These are phyloP conservation scores for Gremmenia infestans DNA, from an alignment of 2,329 filamentous ascomycete genomes.

Conservation along the genomic window DNA sequence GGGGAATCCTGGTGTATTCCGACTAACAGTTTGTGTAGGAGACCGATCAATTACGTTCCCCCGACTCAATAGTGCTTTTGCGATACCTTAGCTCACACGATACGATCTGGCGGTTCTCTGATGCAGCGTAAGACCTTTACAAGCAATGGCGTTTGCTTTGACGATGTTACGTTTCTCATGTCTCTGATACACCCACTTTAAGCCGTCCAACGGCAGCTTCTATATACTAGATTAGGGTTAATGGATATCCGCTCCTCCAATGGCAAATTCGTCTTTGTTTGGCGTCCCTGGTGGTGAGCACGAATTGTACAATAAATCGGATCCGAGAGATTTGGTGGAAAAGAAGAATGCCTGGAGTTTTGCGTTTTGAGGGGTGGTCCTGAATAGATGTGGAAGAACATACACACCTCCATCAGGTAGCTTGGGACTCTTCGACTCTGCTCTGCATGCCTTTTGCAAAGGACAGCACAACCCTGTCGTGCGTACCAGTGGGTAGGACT, in stretches of 20 bases:
- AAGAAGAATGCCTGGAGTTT: neutral
- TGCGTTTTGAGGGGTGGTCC: neutral
- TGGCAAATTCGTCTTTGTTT: constrained; percentile 3
- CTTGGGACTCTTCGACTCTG: neutral
- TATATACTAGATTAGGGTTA: constrained; percentile 30
- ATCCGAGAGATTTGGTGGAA: neutral
- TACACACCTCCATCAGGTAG: too few relatives aligned
- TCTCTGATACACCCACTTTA: constrained; percentile 26
- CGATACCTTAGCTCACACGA: constrained; percentile 8
- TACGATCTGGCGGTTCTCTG: constrained; percentile 24
- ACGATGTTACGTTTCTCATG: constrained; percentile 31
- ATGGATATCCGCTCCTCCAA: constrained; percentile 23
- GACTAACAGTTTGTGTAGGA: constrained; percentile 22
- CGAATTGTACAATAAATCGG: neutral
- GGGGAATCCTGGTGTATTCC: neutral
- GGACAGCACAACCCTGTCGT: neutral
- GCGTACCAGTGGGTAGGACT: neutral
- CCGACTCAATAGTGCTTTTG: constrained; percentile 21
- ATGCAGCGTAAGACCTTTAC: constrained; percentile 23
- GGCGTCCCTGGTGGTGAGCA: neutral
- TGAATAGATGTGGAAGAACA: neutral
- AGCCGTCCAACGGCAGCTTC: constrained; percentile 22
- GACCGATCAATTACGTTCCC: constrained; percentile 27
- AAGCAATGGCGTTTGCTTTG: constrained; percentile 26
- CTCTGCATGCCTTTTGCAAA: neutral